A percentile compares a stretch with the other conserved stretches of the same genome.
Evolutionary conservation across 1,139 yeast genomes (phyloP).

Genomic region (Starmera stellimalicola): DNA sequence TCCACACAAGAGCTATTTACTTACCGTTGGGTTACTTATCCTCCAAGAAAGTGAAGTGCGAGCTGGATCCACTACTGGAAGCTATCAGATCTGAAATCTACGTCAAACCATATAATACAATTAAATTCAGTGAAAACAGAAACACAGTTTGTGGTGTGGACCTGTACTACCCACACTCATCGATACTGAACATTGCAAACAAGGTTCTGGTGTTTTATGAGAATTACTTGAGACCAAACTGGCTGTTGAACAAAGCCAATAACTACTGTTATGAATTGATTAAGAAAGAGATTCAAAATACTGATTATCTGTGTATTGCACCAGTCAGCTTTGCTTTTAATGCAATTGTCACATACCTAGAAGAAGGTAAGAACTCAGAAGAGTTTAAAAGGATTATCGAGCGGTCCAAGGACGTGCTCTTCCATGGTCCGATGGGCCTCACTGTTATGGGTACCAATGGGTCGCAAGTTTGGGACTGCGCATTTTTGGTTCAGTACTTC

Average conservation of each 20-base stretch:
- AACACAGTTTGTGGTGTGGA: slow-evolving; percentile 89
- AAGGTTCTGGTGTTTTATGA: slow-evolving; percentile 54
- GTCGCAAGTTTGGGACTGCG: slow-evolving; percentile 94
- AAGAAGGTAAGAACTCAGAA: slow-evolving; percentile 63
- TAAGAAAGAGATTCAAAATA: slow-evolving; percentile 65
- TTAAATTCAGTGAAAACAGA: slow-evolving; percentile 63
- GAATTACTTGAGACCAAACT: slow-evolving; percentile 59
- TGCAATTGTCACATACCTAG: slow-evolving; percentile 56
- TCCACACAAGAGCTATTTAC: slow-evolving; percentile 90
- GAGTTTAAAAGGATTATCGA: slow-evolving; percentile 46
- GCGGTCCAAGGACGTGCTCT: slow-evolving; percentile 68
- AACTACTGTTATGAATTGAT: slow-evolving; percentile 52
- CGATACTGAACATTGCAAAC: slow-evolving; percentile 56
- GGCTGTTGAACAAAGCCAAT: slow-evolving; percentile 51
- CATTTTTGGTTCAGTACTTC: slow-evolving; percentile 80
- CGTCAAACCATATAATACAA: slow-evolving; percentile 48
- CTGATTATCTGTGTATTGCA: slow-evolving; percentile 80
- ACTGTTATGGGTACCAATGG: slow-evolving; percentile 97
- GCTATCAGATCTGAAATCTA: slow-evolving; percentile 75
- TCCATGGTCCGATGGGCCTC: slow-evolving; percentile 87
- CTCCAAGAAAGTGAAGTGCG: slow-evolving; percentile 45
- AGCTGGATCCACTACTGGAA: slow-evolving; percentile 51
- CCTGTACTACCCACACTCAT: slow-evolving; percentile 86
- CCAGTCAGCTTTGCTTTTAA: slow-evolving; percentile 89
- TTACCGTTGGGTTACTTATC: slow-evolving; percentile 79